phyloP scores from a whole-genome alignment of 2,329 filamentous ascomycete species.

The Fusarium sp. region DNA sequence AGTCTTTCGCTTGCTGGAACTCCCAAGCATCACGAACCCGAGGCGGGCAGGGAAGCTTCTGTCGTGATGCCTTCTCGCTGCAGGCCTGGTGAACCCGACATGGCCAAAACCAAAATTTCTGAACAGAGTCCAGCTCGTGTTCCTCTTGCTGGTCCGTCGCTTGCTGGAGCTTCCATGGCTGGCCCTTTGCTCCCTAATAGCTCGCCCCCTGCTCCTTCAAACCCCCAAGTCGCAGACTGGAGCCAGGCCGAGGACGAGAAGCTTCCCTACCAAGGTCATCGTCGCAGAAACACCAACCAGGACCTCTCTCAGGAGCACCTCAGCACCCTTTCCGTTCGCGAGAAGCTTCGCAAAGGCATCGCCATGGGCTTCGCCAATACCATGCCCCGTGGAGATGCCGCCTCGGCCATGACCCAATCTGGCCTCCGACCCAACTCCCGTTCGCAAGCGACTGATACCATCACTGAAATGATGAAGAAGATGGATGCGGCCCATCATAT shows the following conservation, averaged over 20 bases:
- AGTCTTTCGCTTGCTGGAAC: no score
- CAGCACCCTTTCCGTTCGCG: conserved; percentile 18
- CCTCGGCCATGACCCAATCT: neutral
- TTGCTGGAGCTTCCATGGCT: neutral
- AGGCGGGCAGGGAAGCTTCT: neutral
- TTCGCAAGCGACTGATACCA: conserved; percentile 1
- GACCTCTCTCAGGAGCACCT: conserved; percentile 28
- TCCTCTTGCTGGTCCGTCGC: neutral
- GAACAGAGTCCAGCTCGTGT: neutral
- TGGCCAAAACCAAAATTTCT: neutral
- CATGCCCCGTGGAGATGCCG: neutral
- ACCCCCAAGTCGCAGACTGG: neutral
- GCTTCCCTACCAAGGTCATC: neutral
- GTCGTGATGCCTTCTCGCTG: neutral
- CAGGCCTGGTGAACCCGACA: neutral
- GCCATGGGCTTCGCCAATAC: conserved; percentile 28
- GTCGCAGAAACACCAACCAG: neutral
- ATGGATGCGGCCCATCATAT: conserved; percentile 15
- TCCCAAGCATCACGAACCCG: neutral
- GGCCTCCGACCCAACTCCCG: neutral
- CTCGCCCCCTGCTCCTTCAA: neutral
- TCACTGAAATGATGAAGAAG: conserved; percentile 13
- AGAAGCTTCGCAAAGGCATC: conserved; percentile 37
- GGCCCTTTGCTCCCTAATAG: neutral
- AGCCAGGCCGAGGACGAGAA: neutral